These are phyloP conservation scores for Colletotrichum tropicale DNA, from an alignment of 2,329 filamentous ascomycete species.

Conservation along the genomic window DNA sequence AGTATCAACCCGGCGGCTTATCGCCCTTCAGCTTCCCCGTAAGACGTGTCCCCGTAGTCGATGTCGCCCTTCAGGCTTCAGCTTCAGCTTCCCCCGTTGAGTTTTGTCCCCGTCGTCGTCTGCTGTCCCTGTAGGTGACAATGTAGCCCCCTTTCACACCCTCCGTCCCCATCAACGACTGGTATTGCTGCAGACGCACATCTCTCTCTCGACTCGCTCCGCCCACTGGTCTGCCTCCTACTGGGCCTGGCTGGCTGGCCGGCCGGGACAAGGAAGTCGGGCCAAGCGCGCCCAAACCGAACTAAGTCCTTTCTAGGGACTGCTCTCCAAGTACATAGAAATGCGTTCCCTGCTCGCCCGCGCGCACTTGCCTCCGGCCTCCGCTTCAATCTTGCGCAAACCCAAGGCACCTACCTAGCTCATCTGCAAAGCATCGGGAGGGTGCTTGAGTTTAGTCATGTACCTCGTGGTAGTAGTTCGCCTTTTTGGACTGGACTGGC, in stretches of 20 bases:
- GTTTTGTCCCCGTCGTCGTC: neutral
- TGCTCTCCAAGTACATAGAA: neutral
- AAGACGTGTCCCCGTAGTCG: neutral
- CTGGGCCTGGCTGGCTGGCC: neutral
- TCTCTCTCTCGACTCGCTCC: neutral
- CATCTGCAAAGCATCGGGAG: neutral
- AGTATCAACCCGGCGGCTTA: neutral
- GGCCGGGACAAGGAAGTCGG: neutral
- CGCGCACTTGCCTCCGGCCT: neutral
- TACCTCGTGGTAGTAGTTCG: neutral
- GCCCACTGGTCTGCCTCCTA: neutral
- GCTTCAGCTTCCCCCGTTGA: neutral
- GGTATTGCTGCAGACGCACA: neutral
- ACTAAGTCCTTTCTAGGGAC: neutral
- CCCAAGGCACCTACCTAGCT: neutral
- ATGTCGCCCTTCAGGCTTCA: neutral
- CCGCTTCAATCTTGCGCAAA: neutral
- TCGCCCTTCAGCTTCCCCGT: neutral
- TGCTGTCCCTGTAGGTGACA: neutral
- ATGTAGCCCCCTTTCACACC: neutral
- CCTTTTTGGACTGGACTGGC: neutral
- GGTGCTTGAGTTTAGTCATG: neutral
- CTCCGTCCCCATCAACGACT: neutral
- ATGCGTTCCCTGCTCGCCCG: neutral
- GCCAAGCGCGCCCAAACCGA: neutral